Conservation (phyloP, 306 rosid genomes). For the Quercus robur region DNA sequence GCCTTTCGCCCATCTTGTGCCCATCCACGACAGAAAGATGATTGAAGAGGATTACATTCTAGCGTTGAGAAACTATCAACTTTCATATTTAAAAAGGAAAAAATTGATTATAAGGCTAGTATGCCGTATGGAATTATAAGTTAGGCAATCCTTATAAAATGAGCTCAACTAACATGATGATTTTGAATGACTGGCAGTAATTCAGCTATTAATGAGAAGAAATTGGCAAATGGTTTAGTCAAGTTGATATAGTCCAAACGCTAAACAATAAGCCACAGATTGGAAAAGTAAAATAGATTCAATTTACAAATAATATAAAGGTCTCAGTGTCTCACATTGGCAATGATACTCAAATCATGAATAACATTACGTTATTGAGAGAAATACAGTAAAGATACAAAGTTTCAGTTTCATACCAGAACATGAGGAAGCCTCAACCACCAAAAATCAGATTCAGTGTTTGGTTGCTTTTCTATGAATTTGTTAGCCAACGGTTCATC, state of each 20-base stretch:
- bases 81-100: background rate
- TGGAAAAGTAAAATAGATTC: too few species aligned
- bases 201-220: background rate
- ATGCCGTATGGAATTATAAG: background rate
- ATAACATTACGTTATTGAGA: background rate
- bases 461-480: constrained; percentile 32
- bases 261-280: background rate
- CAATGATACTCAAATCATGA: background rate
- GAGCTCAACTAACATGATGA: background rate
- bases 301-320: too few species aligned
- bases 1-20: background rate
- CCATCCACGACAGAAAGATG: background rate
- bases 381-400: background rate
- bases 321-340: background rate
- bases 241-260: background rate
- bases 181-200: background rate
- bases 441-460: constrained; percentile 48
- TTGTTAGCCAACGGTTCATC: constrained; percentile 20
- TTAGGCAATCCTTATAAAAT: background rate
- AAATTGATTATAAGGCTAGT: background rate
- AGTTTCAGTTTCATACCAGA: constrained; percentile 50
- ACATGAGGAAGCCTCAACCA: constrained; percentile 79
- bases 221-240: background rate
- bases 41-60: background rate
- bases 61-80: background rate